Base-by-base conservation (phyloP, 352 stramenopile genomes). In the Pythium oligandrum region DNA sequence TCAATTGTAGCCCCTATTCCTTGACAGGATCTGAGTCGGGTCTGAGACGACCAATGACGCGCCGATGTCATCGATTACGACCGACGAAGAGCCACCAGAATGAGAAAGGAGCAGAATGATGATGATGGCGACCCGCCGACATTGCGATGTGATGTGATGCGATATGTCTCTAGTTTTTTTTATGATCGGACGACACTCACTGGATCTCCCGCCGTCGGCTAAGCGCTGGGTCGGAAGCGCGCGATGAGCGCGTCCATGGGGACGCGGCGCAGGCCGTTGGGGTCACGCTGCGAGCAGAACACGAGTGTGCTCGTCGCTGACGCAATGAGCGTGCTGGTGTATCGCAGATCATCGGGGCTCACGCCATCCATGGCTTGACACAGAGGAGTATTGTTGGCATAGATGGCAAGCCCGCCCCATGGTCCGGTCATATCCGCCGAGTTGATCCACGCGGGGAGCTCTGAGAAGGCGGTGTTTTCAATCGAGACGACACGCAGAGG, bases 301-400 rank as follows among this genome's bases (percentile, higher is more conserved):
- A 71, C 53, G 3, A 6, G 8, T 5, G 36, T 62, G 26, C 17
- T 40, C 12, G 8, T 48, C 12, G 32, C 52, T 4, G 47, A 38
- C 12, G 47, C 17, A 26, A 26, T 39, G 10, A 39, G 33, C 45
- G 26, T 17, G 45, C 26, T 39, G 6, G 6, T 17, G 45, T 6
- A 9, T 11, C 26, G 6, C 45, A 51, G 45, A 51, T 63, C 57
- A 8, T 7, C 57, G 17, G 34, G 38, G 3, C 46, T 51, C n/a
- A 51, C 30, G 5, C 51, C 46, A 17, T 48, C 51, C 4, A 65
- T 38, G 4, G 37, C 26, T 17, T 48, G 46, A 35, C 66, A 74
- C 17, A 65, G 64, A n/a, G 63, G 66, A 36, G 66, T 72, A 50
- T 71, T 67, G 63, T 68, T 55, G 30, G 66, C 63, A 40, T 70